Percentiles rank a stretch among this genome's conserved stretches.
These are phyloP conservation scores for Xylariaceae sp. DNA, from an alignment of 2,329 filamentous ascomycete species.

Conservation along the genomic window DNA sequence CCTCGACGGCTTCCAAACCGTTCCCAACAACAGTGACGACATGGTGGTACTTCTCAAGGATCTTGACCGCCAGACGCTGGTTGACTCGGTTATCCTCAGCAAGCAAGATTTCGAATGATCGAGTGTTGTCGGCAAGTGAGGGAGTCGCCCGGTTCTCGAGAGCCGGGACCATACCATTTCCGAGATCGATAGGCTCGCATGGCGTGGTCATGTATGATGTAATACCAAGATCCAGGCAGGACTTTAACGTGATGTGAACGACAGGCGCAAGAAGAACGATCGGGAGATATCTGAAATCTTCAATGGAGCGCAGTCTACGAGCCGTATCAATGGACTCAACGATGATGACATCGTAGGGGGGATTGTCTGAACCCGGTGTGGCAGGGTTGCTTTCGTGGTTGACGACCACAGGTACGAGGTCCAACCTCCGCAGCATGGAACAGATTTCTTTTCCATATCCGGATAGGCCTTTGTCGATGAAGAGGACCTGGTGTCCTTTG, in stretches of 20 bases:
- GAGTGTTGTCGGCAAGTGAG: constrained; percentile 85
- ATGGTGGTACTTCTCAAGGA: constrained; percentile 94
- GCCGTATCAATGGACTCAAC: constrained; percentile 92
- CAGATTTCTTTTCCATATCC: constrained; percentile 70
- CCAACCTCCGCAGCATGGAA: constrained; percentile 70
- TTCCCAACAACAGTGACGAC: constrained; percentile 91
- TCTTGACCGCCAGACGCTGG: constrained; percentile 91
- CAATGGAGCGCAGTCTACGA: constrained; percentile 74
- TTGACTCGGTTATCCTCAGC: constrained; percentile 98
- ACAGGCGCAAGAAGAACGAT: constrained; percentile 86
- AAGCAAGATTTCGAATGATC: constrained; percentile 89
- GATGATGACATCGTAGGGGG: constrained; percentile 89
- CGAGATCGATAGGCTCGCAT: constrained; percentile 87
- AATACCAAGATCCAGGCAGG: constrained; percentile 88
- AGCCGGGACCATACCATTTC: constrained; percentile 93
- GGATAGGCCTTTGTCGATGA: constrained; percentile 87
- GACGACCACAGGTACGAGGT: constrained; percentile 79
- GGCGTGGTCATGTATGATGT: constrained; percentile 99
- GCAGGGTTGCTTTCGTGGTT: constrained; percentile 64
- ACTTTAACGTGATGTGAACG: constrained; percentile 88
- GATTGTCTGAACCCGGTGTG: constrained; percentile 50
- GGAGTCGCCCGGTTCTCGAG: constrained; percentile 90
- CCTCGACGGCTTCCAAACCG: constrained; percentile 85
- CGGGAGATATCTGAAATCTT: constrained; percentile 96
- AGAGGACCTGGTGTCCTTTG: constrained; percentile 84